Percentiles rank a stretch among this genome's conserved stretches.
Conservation (phyloP, 2,329 filamentous ascomycete species). For the Aspergillus fumigatus region DNA sequence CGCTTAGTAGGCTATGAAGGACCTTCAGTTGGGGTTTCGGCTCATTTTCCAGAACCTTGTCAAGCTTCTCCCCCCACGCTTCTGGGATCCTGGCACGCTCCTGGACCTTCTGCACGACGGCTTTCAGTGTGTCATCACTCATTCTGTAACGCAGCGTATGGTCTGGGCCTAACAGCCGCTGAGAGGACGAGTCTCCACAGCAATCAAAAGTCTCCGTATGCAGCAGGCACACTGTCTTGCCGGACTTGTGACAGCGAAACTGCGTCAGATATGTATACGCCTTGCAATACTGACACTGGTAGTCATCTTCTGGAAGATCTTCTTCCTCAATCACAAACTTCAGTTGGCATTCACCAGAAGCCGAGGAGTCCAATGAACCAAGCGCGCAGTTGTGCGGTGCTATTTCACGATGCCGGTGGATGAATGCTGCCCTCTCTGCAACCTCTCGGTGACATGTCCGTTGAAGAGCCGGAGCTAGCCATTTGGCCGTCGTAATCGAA, state of each 20-base stretch:
- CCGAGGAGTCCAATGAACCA: constrained; percentile 44
- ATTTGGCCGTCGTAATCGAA: constrained; percentile 87
- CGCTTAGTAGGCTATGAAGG: constrained; percentile 75
- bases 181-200: constrained; percentile 63
- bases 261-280: constrained; percentile 85
- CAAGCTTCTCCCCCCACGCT: constrained; percentile 84
- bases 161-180: constrained; percentile 64
- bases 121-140: constrained; percentile 63
- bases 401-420: constrained; percentile 58
- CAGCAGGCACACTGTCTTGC: constrained; percentile 74
- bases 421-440: constrained; percentile 62
- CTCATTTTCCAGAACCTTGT: constrained; percentile 77
- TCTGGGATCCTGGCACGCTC: constrained; percentile 86
- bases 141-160: constrained; percentile 77
- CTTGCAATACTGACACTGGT: constrained; percentile 89
- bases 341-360: constrained; percentile 51
- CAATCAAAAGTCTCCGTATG: constrained; percentile 80
- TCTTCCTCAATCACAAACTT: constrained; percentile 63
- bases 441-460: constrained; percentile 72
- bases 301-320: constrained; percentile 83
- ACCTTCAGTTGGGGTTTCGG: constrained; percentile 79
- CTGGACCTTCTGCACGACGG: constrained; percentile 67
- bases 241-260: constrained; percentile 76
- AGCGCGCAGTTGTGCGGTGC: constrained; percentile 53
- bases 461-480: constrained; percentile 83